Evolutionary conservation across 352 stramenopile species (phyloP).

Genomic region (Pythium guiyangense): DNA sequence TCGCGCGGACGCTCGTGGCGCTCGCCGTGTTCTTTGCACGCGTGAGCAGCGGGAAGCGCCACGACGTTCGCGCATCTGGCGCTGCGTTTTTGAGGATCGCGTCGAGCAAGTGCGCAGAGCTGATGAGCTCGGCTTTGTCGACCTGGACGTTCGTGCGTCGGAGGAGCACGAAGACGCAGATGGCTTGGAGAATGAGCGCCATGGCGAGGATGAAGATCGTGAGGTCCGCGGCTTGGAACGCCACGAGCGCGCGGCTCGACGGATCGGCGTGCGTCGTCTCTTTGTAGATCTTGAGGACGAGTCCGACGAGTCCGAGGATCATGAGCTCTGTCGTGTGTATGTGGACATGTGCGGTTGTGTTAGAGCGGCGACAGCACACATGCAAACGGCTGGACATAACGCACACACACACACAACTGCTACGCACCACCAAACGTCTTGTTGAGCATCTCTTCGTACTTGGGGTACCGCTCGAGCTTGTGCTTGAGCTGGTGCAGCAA

Average conservation of each 20-base stretch:
- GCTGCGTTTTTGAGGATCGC: conserved; percentile 1
- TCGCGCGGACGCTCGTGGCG: no score
- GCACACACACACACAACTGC: not conserved
- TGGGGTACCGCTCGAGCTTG: conserved; percentile 41
- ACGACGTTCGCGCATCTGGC: not conserved
- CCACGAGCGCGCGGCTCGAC: conserved; percentile 30
- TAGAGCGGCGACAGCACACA: no score
- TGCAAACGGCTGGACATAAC: no score
- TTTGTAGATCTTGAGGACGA: conserved; percentile 50
- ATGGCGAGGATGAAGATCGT: conserved; percentile 54
- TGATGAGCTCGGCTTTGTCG: conserved; percentile 40
- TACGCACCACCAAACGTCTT: conserved; percentile 36
- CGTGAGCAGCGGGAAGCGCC: conserved; percentile 1
- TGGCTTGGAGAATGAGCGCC: conserved; percentile 46
- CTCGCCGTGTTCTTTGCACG: conserved; percentile 1
- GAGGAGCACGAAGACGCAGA: conserved; percentile 38
- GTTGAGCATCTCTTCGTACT: conserved; percentile 67
- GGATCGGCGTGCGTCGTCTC: conserved; percentile 24
- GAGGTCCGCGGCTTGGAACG: conserved; percentile 54
- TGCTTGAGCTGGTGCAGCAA: conserved; percentile 44
- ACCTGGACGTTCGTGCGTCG: conserved; percentile 29
- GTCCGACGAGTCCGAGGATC: conserved; percentile 50
- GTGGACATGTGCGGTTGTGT: no score
- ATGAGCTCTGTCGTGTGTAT: conserved; percentile 33
- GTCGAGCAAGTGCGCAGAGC: conserved; percentile 31